Conservation (phyloP, 805 yeast genomes). For the Candida montana region DNA sequence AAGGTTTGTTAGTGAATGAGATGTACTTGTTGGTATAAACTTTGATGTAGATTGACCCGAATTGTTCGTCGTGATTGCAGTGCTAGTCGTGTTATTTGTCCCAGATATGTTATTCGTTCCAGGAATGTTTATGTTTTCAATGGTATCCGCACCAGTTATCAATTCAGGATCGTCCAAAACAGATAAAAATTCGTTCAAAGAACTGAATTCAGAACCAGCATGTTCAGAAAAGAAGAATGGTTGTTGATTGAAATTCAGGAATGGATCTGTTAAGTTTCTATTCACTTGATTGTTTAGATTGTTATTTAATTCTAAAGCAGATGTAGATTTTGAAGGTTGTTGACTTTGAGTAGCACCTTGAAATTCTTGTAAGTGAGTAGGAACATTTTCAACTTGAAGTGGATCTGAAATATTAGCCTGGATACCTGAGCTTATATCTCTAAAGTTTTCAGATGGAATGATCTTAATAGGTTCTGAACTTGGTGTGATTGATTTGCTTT, state of each 20-base stretch:
- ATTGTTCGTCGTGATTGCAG: too few species aligned
- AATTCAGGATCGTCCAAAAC: conserved; percentile 85
- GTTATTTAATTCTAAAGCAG: conserved; percentile 1
- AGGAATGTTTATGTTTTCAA: not conserved
- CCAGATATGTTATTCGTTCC: not conserved
- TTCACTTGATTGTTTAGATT: conserved; percentile 1
- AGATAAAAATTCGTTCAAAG: conserved; percentile 80
- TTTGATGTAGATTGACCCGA: too few species aligned
- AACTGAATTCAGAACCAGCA: conserved; percentile 88
- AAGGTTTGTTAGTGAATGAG: conserved; percentile 25
- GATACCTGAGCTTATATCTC: not conserved
- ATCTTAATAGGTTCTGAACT: not conserved
- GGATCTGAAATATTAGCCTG: not conserved
- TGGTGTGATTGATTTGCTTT: conserved; percentile 1
- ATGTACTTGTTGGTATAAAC: conserved; percentile 10
- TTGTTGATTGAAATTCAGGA: conserved; percentile 38
- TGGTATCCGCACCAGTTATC: conserved; percentile 34
- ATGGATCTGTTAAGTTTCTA: conserved; percentile 12
- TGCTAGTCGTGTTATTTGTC: not conserved
- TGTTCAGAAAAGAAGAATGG: conserved; percentile 87
- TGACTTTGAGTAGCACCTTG: conserved; percentile 9
- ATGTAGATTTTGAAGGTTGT: not conserved
- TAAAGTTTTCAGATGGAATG: not conserved
- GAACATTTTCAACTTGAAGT: conserved; percentile 15
- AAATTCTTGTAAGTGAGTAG: conserved; percentile 16